Conservation (phyloP, 306 rosid genomes). For the Cucumis melo region DNA sequence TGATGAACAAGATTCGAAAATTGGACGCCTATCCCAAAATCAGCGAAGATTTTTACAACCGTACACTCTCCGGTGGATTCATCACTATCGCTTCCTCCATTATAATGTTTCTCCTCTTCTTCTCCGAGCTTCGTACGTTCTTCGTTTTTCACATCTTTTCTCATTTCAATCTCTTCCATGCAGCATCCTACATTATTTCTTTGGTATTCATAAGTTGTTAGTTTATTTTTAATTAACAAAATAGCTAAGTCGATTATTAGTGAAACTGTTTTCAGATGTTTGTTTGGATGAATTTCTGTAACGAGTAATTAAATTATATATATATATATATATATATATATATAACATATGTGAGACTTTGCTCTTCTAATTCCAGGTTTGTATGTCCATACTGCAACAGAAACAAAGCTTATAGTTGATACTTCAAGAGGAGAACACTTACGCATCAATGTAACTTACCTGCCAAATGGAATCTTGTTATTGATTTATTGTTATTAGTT, state of each 20-base stretch:
- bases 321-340: not conserved
- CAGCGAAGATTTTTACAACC: conserved; percentile 90
- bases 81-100: conserved; percentile 78
- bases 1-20: conserved; percentile 78
- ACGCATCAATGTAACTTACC: conserved; percentile 70
- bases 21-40: conserved; percentile 91
- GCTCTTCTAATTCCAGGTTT: conserved; percentile 33
- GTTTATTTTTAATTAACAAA: not conserved
- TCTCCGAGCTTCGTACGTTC: conserved; percentile 83
- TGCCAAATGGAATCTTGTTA: not conserved
- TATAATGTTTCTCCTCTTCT: conserved; percentile 74
- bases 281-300: not conserved
- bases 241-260: not conserved
- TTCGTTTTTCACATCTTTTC: not conserved
- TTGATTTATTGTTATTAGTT: not conserved
- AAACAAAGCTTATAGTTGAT: conserved; percentile 81
- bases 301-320: not conserved
- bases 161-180: not conserved
- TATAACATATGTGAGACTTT: not conserved
- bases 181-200: not conserved
- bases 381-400: conserved; percentile 75
- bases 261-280: not conserved
- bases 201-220: not conserved
- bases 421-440: conserved; percentile 92
- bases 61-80: conserved; percentile 92